phyloP scores from a whole-genome alignment of 2,329 filamentous ascomycete species.

The Dothistroma pini region DNA sequence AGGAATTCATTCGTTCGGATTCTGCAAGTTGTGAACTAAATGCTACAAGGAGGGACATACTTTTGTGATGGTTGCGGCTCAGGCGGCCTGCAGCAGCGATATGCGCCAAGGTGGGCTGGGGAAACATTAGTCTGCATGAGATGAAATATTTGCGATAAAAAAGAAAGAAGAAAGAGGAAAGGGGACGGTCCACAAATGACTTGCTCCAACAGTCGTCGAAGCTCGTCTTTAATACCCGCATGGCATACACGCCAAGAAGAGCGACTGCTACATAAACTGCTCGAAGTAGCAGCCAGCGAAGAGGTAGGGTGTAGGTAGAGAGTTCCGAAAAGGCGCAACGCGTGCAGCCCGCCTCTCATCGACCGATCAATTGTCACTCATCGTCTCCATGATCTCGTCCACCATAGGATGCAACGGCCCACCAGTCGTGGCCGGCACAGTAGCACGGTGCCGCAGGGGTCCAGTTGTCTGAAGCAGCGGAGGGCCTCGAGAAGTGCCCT shows the following conservation, averaged over 20 bases:
- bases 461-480: neutral
- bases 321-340: neutral
- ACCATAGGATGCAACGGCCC: neutral
- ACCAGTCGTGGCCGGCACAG: neutral
- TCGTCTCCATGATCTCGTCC: neutral
- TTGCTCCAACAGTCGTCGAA: neutral
- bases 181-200: neutral
- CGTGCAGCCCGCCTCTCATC: neutral
- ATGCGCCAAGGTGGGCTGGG: no score
- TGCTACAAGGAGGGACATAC: no score
- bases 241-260: slow-evolving; percentile 1
- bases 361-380: neutral
- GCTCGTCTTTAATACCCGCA: slow-evolving; percentile 1
- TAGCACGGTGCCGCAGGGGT: neutral
- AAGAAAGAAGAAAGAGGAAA: neutral
- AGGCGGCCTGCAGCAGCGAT: no score
- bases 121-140: neutral
- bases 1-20: no score
- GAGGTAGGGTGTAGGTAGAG: neutral
- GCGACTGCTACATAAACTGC: slow-evolving; percentile 2
- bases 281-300: neutral
- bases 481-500: neutral
- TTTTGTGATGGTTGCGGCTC: no score
- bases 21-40: no score
- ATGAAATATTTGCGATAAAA: neutral